Evolutionary conservation across 257 asterid genomes (phyloP).

Genomic region (Rubia yunnanensis): DNA sequence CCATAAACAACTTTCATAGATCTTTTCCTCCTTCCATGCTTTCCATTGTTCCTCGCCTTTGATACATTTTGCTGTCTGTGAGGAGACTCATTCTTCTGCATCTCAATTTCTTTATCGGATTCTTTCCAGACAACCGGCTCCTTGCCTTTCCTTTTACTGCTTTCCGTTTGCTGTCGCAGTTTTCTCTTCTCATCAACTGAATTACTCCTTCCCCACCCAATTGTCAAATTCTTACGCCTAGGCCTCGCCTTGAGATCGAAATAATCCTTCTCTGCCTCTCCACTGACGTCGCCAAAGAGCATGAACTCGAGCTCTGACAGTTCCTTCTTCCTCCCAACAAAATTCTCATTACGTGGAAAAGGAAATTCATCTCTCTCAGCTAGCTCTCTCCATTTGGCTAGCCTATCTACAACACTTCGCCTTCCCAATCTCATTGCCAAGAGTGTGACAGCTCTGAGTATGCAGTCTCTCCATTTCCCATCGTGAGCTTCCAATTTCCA

Average conservation of each 20-base stretch:
- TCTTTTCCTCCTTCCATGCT: slow-evolving; percentile 46
- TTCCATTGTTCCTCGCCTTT: slow-evolving; percentile 29
- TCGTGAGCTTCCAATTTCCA: slow-evolving; percentile 90
- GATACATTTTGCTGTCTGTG: slow-evolving; percentile 23
- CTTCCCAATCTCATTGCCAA: slow-evolving; percentile 88
- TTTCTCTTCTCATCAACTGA: slow-evolving; percentile 50
- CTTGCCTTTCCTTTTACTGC: slow-evolving; percentile 58
- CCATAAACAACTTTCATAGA: slow-evolving; percentile 56
- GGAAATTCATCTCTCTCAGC: slow-evolving; percentile 80
- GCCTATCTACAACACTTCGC: slow-evolving; percentile 73
- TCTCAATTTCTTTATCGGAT: slow-evolving; percentile 74
- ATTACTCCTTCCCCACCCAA: slow-evolving; percentile 68
- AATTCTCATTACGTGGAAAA: slow-evolving; percentile 61
- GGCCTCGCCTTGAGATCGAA: slow-evolving; percentile 73
- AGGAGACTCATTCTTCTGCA: slow-evolving; percentile 45
- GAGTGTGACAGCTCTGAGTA: slow-evolving; percentile 69
- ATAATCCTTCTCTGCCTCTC: slow-evolving; percentile 56
- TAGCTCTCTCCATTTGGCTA: slow-evolving; percentile 73
- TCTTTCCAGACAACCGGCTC: slow-evolving; percentile 77
- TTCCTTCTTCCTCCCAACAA: slow-evolving; percentile 81
- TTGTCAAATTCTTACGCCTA: slow-evolving; percentile 55
- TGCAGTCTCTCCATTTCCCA: slow-evolving; percentile 93
- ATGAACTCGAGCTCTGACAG: slow-evolving; percentile 68
- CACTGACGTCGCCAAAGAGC: slow-evolving; percentile 74
- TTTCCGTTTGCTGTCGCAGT: slow-evolving; percentile 25